Conservation (phyloP, 2,329 filamentous ascomycete species). For the Ciborinia camelliae region DNA sequence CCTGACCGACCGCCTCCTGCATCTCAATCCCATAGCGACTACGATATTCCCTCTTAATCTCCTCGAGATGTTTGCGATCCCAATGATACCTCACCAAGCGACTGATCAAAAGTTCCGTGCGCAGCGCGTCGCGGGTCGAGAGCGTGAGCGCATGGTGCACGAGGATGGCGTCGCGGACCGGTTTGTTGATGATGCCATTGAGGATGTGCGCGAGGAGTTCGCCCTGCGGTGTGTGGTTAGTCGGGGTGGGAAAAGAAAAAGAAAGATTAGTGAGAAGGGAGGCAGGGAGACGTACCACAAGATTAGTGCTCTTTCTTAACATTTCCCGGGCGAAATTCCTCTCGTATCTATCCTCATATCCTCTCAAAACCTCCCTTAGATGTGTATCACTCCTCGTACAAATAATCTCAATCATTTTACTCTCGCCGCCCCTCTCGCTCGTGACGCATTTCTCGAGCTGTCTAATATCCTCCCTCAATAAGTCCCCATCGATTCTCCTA, state of each 20-base stretch:
- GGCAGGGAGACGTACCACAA: slow-evolving; percentile 67
- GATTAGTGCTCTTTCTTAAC: slow-evolving; percentile 81
- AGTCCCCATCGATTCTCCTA: slow-evolving; percentile 38
- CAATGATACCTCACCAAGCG: slow-evolving; percentile 87
- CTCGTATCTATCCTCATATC: slow-evolving; percentile 70
- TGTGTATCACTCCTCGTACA: slow-evolving; percentile 77
- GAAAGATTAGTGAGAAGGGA: background rate
- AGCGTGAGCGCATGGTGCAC: slow-evolving; percentile 84
- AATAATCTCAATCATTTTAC: slow-evolving; percentile 80
- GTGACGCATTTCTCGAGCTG: slow-evolving; percentile 66
- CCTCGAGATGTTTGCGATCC: slow-evolving; percentile 78
- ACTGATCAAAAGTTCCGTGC: slow-evolving; percentile 83
- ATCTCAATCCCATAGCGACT: slow-evolving; percentile 73
- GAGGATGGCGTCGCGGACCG: slow-evolving; percentile 86
- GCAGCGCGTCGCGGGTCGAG: slow-evolving; percentile 60
- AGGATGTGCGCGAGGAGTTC: slow-evolving; percentile 93
- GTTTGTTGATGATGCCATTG: slow-evolving; percentile 93
- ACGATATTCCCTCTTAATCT: slow-evolving; percentile 75
- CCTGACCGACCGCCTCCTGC: slow-evolving; percentile 73
- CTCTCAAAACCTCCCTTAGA: slow-evolving; percentile 71
- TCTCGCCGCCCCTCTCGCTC: slow-evolving; percentile 78
- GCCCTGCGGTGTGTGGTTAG: slow-evolving; percentile 54
- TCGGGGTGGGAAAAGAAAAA: background rate
- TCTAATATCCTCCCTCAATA: slow-evolving; percentile 69
- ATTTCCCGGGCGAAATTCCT: slow-evolving; percentile 86